Evolutionary conservation across 495 filamentous ascomycete species (phyloP), one percentile per base, ranked within the genome.

Genomic region (Thozetella sp.): DNA sequence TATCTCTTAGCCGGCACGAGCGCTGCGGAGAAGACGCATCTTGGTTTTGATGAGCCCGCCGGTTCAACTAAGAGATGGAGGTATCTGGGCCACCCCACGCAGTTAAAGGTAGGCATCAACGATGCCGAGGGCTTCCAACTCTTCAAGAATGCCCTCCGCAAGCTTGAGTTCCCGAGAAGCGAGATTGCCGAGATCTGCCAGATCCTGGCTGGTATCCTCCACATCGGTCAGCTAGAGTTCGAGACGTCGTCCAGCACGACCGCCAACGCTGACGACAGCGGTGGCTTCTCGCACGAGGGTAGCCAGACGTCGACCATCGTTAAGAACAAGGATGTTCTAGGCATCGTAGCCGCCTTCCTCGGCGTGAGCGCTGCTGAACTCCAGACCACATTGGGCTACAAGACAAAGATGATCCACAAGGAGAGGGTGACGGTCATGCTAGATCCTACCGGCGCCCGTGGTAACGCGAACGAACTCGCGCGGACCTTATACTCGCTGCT

Each of bases 141-240:
- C 54, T 99, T 99, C 80, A 99, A 99, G 80, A 97, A 91, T 0
- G 95, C 95, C 2, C 76, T 99, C 54, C 79, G 94, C 50, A 97
- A 96, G 70, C 83, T 99, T 37, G 95, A 97, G 70, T 97, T 99
- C 63, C 91, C 93, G 1, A 84, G 93, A 22, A 86, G 87, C 62
- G 94, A 97, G 64, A 97, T 99, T 70, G 95, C 95, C 34, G 93
- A 97, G 69, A 90, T 98, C 57, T 99, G 95, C 70, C 94, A 98
- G 73, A 86, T 97, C 45, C 73, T 99, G 22, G 95, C 95, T 22
- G 85, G 84, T 66, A 96, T 99, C 61, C 82, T 99, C 15, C 95
- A 99, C 65, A 91, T 99, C 64, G 95, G 95, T 34, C 94, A 99
- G 70, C 81, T 99, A 13, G 95, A 98, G 53, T 99, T 99, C 67